Percentiles rank a stretch among this genome's conserved stretches.
These are phyloP conservation scores for Golubevia pallescens DNA, from an alignment of 1,284 basidiomycete species.

Conservation along the genomic window DNA sequence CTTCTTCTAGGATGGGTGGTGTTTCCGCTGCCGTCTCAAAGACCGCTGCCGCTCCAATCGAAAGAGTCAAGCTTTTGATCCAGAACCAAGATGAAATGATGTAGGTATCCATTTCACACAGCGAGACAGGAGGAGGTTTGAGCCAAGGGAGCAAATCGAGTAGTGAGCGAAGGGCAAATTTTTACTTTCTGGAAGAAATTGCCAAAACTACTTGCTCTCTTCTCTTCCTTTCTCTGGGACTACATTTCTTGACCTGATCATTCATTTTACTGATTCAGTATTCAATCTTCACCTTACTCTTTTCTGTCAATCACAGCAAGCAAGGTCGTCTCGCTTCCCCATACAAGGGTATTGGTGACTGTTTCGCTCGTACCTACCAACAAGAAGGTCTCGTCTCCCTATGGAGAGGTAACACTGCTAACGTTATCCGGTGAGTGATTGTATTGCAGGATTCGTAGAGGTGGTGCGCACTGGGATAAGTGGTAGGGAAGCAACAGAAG, in stretches of 20 bases:
- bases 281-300: no score
- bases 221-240: neutral
- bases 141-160: no score
- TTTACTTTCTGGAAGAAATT: no score
- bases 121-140: no score
- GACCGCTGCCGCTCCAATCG: constrained; percentile 64
- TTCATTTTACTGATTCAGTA: no score
- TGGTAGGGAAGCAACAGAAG: no score
- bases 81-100: constrained; percentile 62
- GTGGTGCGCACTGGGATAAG: no score
- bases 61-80: constrained; percentile 65
- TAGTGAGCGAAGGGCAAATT: no score
- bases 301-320: constrained; percentile 25
- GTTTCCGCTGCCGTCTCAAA: constrained; percentile 65
- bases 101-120: neutral
- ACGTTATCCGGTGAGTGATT: constrained; percentile 65
- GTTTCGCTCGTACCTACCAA: constrained; percentile 64
- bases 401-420: constrained; percentile 65
- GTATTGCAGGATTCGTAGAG: no score
- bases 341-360: constrained; percentile 65
- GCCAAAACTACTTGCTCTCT: neutral
- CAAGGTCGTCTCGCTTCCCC: constrained; percentile 62
- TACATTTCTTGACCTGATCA: constrained; percentile 31
- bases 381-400: constrained; percentile 62
- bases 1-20: constrained; percentile 61